Percentiles rank a stretch among this genome's conserved stretches.
Conservation (phyloP, 1,139 yeast species). For the Magnusiomyces clavatus region DNA sequence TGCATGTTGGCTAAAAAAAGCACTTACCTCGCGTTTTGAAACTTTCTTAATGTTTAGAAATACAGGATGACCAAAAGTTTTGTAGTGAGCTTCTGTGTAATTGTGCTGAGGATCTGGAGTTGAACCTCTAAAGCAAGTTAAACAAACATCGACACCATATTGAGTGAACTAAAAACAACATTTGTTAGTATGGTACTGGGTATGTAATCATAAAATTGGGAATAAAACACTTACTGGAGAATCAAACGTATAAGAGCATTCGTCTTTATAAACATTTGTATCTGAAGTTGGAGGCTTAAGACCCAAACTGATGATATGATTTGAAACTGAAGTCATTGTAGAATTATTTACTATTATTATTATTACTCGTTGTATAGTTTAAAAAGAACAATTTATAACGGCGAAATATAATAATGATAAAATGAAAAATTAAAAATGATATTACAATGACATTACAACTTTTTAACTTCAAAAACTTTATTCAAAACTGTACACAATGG, state of each 20-base stretch:
- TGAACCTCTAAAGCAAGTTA: slow-evolving; percentile 57
- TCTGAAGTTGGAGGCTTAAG: slow-evolving; percentile 19
- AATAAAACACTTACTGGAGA: slow-evolving; percentile 36
- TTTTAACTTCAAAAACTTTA: background rate
- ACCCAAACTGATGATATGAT: slow-evolving; percentile 17
- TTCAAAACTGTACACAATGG: background rate
- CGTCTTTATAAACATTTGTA: slow-evolving; percentile 61
- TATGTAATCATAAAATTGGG: background rate
- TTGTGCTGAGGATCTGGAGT: slow-evolving; percentile 43
- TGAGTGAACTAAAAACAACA: slow-evolving; percentile 38
- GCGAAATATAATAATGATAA: background rate
- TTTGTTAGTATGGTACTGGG: too few species aligned
- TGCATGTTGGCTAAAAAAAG: background rate
- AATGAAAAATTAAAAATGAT: background rate
- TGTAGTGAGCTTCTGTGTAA: slow-evolving; percentile 49
- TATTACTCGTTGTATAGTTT: too few species aligned
- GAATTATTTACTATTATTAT: slow-evolving; percentile 6
- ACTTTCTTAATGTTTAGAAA: slow-evolving; percentile 50
- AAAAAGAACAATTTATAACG: background rate
- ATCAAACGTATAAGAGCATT: slow-evolving; percentile 74
- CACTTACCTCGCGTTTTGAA: slow-evolving; percentile 31
- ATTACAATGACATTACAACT: background rate
- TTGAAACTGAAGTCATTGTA: background rate
- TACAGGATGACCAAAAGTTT: slow-evolving; percentile 44
- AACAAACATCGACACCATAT: slow-evolving; percentile 65